These are phyloP conservation scores for Cryptosporidium xiaoi DNA, from an alignment of 169 alveolate species.

Conservation along the genomic window DNA sequence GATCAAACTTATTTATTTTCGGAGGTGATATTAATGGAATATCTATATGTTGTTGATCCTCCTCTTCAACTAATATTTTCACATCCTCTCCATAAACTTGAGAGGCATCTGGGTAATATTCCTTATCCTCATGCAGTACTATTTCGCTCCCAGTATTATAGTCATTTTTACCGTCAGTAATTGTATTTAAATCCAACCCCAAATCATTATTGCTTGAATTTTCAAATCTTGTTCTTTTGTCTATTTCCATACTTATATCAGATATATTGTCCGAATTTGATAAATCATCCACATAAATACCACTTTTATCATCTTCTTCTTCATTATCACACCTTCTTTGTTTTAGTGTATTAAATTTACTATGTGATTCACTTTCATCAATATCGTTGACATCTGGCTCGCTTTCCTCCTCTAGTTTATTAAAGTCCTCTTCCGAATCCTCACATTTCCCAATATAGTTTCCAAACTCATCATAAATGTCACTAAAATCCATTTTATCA, in stretches of 20 bases:
- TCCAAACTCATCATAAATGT: constrained; percentile 99
- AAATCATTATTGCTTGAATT: constrained; percentile 76
- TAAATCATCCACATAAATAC: constrained; percentile 80
- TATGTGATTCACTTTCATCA: neutral
- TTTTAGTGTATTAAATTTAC: constrained; percentile 3
- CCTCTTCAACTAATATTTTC: constrained; percentile 93
- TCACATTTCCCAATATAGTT: constrained; percentile 94
- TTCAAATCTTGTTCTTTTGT: constrained; percentile 8
- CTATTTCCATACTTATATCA: neutral
- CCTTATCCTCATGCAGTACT: constrained; percentile 93
- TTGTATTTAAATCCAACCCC: constrained; percentile 73
- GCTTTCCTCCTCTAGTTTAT: constrained; percentile 65
- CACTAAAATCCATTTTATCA: constrained; percentile 74
- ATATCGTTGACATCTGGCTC: constrained; percentile 49
- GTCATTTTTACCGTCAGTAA: constrained; percentile 9
- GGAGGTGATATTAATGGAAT: constrained; percentile 97
- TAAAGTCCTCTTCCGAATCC: constrained; percentile 80
- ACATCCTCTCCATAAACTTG: constrained; percentile 93
- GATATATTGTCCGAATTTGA: constrained; percentile 26
- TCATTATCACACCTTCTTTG: constrained; percentile 71
- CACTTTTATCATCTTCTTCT: constrained; percentile 84
- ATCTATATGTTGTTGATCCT: constrained; percentile 98
- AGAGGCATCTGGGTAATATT: constrained; percentile 93
- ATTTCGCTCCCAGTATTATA: constrained; percentile 56
- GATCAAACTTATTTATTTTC: constrained; percentile 88